phyloP scores from a whole-genome alignment of 83 land plant genomes.

The Picea mariana region DNA sequence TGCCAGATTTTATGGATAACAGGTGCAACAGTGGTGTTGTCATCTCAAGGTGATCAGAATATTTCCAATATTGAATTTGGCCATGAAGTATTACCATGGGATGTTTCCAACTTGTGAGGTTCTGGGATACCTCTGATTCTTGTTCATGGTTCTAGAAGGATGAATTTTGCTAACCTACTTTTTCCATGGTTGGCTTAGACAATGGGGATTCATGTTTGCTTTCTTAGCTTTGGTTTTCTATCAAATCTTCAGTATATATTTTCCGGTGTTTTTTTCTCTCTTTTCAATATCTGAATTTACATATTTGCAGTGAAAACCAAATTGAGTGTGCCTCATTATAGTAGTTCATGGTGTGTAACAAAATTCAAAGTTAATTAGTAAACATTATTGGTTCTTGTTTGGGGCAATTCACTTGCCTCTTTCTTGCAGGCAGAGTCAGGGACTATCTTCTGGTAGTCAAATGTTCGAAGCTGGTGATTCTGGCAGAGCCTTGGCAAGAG shows the following conservation, averaged over 20 bases:
- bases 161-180: not conserved
- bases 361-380: not conserved
- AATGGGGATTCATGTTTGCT: not conserved
- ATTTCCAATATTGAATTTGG: not conserved
- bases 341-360: not conserved
- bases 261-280: not conserved
- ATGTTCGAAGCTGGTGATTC: constrained; percentile 26
- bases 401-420: not conserved
- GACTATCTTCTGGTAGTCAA: constrained; percentile 14
- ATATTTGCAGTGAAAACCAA: not conserved
- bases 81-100: not conserved
- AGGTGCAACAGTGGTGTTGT: not conserved
- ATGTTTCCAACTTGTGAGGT: not conserved
- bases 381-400: not conserved
- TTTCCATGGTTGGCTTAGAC: not conserved
- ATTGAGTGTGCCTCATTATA: not conserved
- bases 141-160: not conserved
- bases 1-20: not conserved
- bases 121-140: not conserved
- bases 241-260: not conserved
- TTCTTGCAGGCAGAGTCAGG: constrained; percentile 16
- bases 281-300: not conserved
- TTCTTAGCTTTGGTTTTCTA: not conserved
- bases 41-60: not conserved
- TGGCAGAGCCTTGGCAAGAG: constrained; percentile 24